Evolutionary conservation across 2,329 filamentous ascomycete genomes (phyloP), one percentile per base, ranked within the genome.

Genomic region (Colletotrichum sp.): DNA sequence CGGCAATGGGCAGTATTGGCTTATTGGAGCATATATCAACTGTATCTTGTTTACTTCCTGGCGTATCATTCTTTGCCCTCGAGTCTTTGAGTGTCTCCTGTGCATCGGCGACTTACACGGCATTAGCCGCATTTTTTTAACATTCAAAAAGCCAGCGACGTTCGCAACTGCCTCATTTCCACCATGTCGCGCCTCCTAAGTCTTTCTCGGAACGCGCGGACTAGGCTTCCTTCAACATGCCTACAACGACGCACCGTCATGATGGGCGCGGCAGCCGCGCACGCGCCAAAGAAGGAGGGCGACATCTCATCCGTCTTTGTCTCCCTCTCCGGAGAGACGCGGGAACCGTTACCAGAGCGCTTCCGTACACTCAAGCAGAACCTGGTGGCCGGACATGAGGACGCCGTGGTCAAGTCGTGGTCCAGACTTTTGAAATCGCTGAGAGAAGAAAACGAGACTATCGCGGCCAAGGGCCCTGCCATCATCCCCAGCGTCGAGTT

Each of bases 301-400:
- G 89, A 93, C 78, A 93, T 93, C 39, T 92, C 91, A 0, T 91
- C 92, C 68, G 85, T 91, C 1, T 93, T 93, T 73, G 88, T 89
- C 1, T 93, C 92, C 0, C 84, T 93, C 3, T 91, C 90, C 0
- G 90, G 90, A 0, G 81, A 80, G 3, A 80, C 84, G 9, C 80
- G 84, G 6, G 80, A 83, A 13, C 87, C 89, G 0, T 85, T 93
- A 0, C 91, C 91, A 1, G 85, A 88, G 74, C 85, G 90, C 0
- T 93, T 91, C 79, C 87, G 90, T 9, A 81, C 89, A 26, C 84
- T 93, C 13, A 93, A 93, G 79, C 82, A 85, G n/a, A 83, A 86
- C 0, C 83, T 93, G 13, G 84, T 91, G 0, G 81, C 82, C 3
- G 90, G 89, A 1, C 86, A 87, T 28, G 90, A 92, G 79, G 81